These are phyloP conservation scores for Solanum paucissectum DNA, from an alignment of 257 asterid species.

Conservation along the genomic window DNA sequence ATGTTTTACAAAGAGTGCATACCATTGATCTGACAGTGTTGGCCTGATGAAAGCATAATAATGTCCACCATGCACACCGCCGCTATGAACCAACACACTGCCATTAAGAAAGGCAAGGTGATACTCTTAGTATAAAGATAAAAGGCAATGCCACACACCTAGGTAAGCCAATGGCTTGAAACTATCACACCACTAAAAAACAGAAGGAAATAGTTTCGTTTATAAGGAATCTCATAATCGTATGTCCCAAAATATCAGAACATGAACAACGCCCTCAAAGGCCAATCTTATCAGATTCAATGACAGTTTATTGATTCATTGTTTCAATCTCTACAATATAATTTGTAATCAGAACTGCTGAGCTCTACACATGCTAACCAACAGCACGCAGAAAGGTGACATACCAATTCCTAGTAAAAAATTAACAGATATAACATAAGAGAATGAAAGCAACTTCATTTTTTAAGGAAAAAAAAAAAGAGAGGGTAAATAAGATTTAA, in stretches of 20 bases:
- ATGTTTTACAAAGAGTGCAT: constrained; percentile 14
- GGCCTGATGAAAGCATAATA: constrained; percentile 99
- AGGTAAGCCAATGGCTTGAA: neutral
- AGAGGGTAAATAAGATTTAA: neutral
- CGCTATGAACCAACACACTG: constrained; percentile 98
- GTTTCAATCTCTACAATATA: neutral
- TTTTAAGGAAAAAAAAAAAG: neutral
- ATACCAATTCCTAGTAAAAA: neutral
- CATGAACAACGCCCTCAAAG: neutral
- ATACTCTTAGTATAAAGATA: neutral
- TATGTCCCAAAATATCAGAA: neutral
- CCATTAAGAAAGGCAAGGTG: neutral
- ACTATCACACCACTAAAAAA: neutral
- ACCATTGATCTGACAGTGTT: constrained; percentile 88
- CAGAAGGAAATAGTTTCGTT: neutral
- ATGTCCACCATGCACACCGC: constrained; percentile 98
- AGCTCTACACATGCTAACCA: neutral
- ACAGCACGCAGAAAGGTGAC: neutral
- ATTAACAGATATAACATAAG: neutral
- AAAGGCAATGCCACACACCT: neutral
- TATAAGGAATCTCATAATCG: neutral
- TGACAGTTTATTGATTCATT: neutral
- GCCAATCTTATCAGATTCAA: neutral
- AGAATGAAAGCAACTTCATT: neutral
- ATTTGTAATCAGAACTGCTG: neutral